These are phyloP conservation scores for Bipolaris zeicola DNA, from an alignment of 2,329 filamentous ascomycete species.

Conservation along the genomic window DNA sequence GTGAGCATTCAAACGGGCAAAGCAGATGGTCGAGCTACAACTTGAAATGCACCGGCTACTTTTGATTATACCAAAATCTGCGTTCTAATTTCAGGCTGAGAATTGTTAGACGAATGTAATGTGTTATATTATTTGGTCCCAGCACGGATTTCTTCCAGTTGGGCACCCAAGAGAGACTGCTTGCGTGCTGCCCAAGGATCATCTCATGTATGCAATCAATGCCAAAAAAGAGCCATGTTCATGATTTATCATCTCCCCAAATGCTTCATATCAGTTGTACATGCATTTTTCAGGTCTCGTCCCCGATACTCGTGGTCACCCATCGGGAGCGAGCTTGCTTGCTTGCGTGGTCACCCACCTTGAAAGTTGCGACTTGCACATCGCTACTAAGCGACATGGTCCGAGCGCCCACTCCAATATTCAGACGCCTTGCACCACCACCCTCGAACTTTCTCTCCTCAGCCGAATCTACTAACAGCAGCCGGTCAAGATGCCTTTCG, in stretches of 20 bases:
- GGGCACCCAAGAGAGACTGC: background rate
- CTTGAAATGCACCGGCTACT: background rate
- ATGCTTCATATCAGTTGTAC: too few relatives aligned
- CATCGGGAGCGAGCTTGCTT: constrained; percentile 1
- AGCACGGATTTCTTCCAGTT: background rate
- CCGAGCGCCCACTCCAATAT: constrained; percentile 21
- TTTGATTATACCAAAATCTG: background rate
- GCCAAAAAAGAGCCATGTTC: too few relatives aligned
- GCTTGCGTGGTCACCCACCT: constrained; percentile 16
- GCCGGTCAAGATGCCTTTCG: constrained; percentile 54
- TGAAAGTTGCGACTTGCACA: constrained; percentile 14
- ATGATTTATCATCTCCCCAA: background rate
- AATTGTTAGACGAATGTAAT: background rate
- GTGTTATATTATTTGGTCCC: background rate
- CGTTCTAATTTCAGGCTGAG: background rate
- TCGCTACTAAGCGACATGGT: constrained; percentile 22
- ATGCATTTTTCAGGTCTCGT: background rate
- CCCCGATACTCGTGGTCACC: constrained; percentile 5
- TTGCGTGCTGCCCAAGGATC: background rate
- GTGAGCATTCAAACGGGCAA: constrained; percentile 30
- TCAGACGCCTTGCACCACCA: constrained; percentile 5
- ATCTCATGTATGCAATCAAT: background rate
- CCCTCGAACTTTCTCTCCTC: constrained; percentile 31
- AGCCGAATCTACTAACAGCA: constrained; percentile 38
- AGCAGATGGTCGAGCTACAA: constrained; percentile 12